These are phyloP conservation scores for Melampsora larici-populina DNA, from an alignment of 1,284 basidiomycete species.

Conservation along the genomic window DNA sequence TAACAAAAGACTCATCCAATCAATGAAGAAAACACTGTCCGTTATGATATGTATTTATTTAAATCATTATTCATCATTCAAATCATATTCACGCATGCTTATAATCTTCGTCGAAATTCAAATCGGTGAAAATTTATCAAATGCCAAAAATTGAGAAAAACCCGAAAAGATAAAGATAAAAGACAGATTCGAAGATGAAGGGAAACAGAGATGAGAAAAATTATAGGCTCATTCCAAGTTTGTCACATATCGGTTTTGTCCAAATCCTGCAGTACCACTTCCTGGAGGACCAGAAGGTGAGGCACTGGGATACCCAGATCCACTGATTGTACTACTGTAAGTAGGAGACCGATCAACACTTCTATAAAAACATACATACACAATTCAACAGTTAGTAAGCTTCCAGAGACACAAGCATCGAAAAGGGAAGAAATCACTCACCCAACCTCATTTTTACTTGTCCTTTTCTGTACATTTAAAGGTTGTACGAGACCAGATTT, in stretches of 20 bases:
- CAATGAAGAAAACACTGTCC: no score
- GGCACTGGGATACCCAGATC: neutral
- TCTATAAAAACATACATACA: neutral
- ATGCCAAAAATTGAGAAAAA: no score
- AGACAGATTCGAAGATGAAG: no score
- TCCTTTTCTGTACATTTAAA: constrained; percentile 25
- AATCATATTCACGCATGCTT: no score
- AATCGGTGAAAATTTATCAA: no score
- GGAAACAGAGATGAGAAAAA: no score
- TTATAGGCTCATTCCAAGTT: neutral
- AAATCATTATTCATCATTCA: no score
- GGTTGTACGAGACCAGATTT: constrained; percentile 10
- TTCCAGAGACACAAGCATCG: neutral
- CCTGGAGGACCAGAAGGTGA: neutral
- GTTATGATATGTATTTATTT: no score
- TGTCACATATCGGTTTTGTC: constrained; percentile 4
- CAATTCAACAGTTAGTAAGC: neutral
- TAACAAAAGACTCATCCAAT: no score
- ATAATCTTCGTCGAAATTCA: no score
- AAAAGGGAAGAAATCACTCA: neutral
- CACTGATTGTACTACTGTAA: neutral
- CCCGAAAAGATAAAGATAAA: no score
- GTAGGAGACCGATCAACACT: neutral
- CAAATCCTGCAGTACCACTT: neutral
- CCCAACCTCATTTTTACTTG: neutral